These are phyloP conservation scores for Saccharomycopsis fibuligera DNA, from an alignment of 805 yeast species.

Conservation along the genomic window DNA sequence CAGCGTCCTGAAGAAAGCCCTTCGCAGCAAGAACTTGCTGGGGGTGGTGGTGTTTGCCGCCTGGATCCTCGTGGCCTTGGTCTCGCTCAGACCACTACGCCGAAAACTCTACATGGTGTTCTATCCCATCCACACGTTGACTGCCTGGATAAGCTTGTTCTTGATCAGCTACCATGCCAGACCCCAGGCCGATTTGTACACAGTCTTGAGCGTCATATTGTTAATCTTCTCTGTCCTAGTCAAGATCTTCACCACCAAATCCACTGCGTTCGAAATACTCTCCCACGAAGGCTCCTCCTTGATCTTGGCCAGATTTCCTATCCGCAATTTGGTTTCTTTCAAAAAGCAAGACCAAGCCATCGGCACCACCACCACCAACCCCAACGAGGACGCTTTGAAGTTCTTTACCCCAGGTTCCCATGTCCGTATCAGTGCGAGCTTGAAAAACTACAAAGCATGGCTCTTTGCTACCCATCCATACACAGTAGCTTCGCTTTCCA, in stretches of 20 bases:
- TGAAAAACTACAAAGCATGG: conserved; percentile 37
- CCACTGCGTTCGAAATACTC: background rate
- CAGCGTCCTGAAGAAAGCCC: conserved; percentile 27
- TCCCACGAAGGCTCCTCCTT: background rate
- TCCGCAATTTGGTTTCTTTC: background rate
- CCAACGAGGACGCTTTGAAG: conserved; percentile 23
- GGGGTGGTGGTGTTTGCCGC: conserved; percentile 43
- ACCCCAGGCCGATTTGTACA: conserved; percentile 48
- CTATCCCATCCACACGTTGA: conserved; percentile 49
- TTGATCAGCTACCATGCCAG: conserved; percentile 58
- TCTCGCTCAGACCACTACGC: conserved; percentile 47
- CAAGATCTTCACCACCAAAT: conserved; percentile 22
- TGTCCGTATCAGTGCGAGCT: conserved; percentile 39
- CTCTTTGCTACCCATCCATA: conserved; percentile 62
- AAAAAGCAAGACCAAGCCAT: background rate
- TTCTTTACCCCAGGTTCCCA: conserved; percentile 51
- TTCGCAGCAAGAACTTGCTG: conserved; percentile 37
- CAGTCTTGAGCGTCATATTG: conserved; percentile 27
- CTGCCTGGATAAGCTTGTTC: conserved; percentile 39
- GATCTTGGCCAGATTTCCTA: conserved; percentile 7
- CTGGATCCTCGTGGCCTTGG: conserved; percentile 33
- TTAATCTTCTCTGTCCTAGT: conserved; percentile 33
- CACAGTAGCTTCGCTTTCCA: conserved; percentile 45
- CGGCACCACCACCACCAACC: conserved; percentile 5
- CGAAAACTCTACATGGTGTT: conserved; percentile 44